Percentiles rank a stretch among this genome's conserved stretches.
These are phyloP conservation scores for Dictyostelium firmibasis DNA, from an alignment of 78 protist species.

Conservation along the genomic window DNA sequence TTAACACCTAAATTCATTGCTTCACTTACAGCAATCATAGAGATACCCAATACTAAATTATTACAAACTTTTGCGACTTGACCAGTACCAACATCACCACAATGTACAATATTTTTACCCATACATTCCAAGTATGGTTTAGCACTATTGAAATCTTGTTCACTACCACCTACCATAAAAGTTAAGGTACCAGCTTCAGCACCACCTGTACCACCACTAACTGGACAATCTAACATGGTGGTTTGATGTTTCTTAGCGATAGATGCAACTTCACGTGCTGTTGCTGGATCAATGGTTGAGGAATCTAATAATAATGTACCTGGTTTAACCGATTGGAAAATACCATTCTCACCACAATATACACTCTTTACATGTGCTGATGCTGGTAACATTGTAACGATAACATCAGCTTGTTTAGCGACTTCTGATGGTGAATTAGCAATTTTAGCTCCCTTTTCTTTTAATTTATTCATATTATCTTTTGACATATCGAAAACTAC, in stretches of 20 bases:
- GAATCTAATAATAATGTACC: conserved; percentile 86
- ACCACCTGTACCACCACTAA: conserved; percentile 92
- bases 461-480: conserved; percentile 44
- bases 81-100: conserved; percentile 90
- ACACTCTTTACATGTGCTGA: conserved; percentile 86
- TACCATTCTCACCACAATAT: conserved; percentile 80
- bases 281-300: conserved; percentile 89
- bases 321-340: conserved; percentile 4
- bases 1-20: conserved; percentile 92
- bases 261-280: conserved; percentile 73
- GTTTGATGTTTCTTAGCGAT: conserved; percentile 39
- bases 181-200: conserved; percentile 94
- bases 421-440: conserved; percentile 53
- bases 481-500: conserved; percentile 78
- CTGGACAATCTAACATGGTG: conserved; percentile 92
- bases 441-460: conserved; percentile 61
- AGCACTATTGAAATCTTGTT: conserved; percentile 79
- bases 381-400: conserved; percentile 95
- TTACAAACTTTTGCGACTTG: conserved; percentile 95
- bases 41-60: conserved; percentile 91
- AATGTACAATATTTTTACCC: conserved; percentile 93
- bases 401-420: conserved; percentile 56
- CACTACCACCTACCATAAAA: conserved; percentile 95
- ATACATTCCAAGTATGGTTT: conserved; percentile 74
- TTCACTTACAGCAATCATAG: conserved; percentile 93